These are phyloP conservation scores for Leptographium lundbergii DNA, from an alignment of 2,329 filamentous ascomycete genomes.

Conservation along the genomic window DNA sequence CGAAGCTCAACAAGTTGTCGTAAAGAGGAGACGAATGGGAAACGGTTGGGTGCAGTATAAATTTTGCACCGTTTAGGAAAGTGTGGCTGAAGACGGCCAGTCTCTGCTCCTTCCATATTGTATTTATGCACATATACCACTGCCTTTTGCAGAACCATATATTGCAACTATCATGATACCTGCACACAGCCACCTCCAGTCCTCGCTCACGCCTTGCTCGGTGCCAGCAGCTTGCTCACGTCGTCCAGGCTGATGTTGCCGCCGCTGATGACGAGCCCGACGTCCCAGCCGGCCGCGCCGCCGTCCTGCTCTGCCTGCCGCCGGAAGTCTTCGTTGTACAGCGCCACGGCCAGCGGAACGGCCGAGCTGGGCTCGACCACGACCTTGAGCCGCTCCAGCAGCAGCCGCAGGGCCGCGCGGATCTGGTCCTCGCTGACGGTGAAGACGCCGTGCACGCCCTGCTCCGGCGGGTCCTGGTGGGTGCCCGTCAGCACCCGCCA, in stretches of 20 bases:
- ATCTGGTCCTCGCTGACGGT: conserved; percentile 76
- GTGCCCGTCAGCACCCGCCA: conserved; percentile 58
- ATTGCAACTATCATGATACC: too few species aligned
- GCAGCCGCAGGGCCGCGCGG: conserved; percentile 57
- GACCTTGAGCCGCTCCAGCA: conserved; percentile 80
- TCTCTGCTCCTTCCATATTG: background rate
- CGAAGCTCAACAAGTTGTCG: conserved; percentile 15
- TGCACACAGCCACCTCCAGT: background rate
- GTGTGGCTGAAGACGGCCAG: background rate
- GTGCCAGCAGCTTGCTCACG: conserved; percentile 35
- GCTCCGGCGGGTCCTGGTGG: conserved; percentile 25
- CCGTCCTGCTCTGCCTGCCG: conserved; percentile 55
- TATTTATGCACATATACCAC: background rate
- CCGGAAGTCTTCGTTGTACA: conserved; percentile 80
- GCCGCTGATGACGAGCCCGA: conserved; percentile 47
- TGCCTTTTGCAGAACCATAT: background rate
- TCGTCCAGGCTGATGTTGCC: conserved; percentile 46
- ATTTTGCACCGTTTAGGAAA: background rate
- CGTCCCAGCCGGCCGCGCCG: conserved; percentile 61
- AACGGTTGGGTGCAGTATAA: background rate
- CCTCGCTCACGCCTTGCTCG: background rate
- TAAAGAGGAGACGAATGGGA: background rate
- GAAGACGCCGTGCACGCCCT: conserved; percentile 58
- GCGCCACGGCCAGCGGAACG: conserved; percentile 68
- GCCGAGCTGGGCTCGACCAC: conserved; percentile 81